Conservation (phyloP, 2,329 filamentous ascomycete species). For the Polychaeton citri region DNA sequence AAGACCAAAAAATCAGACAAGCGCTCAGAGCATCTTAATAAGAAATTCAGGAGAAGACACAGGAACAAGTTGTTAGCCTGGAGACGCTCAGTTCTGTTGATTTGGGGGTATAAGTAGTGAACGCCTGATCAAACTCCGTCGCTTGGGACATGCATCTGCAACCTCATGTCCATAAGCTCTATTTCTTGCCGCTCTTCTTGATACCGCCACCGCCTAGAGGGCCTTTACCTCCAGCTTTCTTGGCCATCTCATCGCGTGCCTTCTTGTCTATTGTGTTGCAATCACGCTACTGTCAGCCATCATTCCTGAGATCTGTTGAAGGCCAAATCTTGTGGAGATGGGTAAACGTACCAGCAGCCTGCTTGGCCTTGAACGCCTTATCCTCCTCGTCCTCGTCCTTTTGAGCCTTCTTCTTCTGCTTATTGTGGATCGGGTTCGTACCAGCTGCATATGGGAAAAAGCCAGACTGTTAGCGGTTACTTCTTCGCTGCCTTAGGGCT, state of each 20-base stretch:
- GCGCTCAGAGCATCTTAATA: too few relatives aligned
- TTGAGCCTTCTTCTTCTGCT: slow-evolving; percentile 71
- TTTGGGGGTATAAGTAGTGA: too few relatives aligned
- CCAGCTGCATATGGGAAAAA: slow-evolving; percentile 25
- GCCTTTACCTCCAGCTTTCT: slow-evolving; percentile 75
- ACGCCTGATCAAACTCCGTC: too few relatives aligned
- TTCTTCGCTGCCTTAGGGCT: background rate
- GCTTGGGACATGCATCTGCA: too few relatives aligned
- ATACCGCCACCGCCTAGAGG: slow-evolving; percentile 78
- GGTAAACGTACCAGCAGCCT: slow-evolving; percentile 58
- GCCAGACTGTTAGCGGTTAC: slow-evolving; percentile 3
- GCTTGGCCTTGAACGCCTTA: slow-evolving; percentile 68
- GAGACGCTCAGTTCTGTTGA: too few relatives aligned
- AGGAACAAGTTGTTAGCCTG: too few relatives aligned
- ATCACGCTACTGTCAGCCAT: too few relatives aligned
- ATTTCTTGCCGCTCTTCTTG: slow-evolving; percentile 99
- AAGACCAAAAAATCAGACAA: too few relatives aligned
- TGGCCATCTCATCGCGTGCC: slow-evolving; percentile 66
- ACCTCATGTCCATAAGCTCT: too few relatives aligned
- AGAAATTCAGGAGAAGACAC: too few relatives aligned
- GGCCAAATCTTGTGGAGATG: background rate
- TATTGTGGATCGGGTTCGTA: slow-evolving; percentile 48
- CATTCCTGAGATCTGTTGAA: too few relatives aligned
- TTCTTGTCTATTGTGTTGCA: slow-evolving; percentile 40
- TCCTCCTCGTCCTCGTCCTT: slow-evolving; percentile 80